Conservation (phyloP, 2,329 filamentous ascomycete species). For the Cytospora schulzeri region DNA sequence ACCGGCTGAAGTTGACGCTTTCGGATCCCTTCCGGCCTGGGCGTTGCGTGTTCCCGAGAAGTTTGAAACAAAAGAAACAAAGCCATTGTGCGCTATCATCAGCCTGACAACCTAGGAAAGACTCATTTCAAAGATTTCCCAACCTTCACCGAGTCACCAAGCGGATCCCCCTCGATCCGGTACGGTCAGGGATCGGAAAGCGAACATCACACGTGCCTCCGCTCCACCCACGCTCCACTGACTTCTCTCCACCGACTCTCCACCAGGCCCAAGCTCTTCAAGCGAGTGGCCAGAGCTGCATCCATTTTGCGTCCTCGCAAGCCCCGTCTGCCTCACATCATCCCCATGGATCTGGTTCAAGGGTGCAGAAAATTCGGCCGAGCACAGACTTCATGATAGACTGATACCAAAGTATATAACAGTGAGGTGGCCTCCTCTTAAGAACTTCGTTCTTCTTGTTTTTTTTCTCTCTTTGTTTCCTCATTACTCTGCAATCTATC, state of each 20-base stretch:
- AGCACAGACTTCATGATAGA: constrained; percentile 9
- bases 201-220: constrained; percentile 25
- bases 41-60: neutral
- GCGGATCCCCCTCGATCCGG: constrained; percentile 15
- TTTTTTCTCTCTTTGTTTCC: no score
- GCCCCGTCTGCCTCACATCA: constrained; percentile 25
- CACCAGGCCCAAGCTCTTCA: constrained; percentile 15
- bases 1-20: neutral
- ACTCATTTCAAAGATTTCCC: neutral
- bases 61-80: neutral
- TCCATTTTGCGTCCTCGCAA: constrained; percentile 26
- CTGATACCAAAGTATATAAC: constrained; percentile 12
- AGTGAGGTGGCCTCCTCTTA: constrained; percentile 1
- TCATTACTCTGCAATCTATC: constrained; percentile 12
- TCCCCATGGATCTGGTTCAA: constrained; percentile 13
- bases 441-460: constrained; percentile 5
- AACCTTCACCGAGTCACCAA: constrained; percentile 17
- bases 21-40: constrained; percentile 4
- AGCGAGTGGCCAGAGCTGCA: constrained; percentile 13
- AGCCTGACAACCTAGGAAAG: neutral
- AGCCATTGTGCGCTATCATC: neutral
- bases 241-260: constrained; percentile 20
- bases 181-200: neutral
- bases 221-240: constrained; percentile 17
- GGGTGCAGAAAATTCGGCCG: constrained; percentile 2